Conservation (phyloP, 2,329 filamentous ascomycete genomes). For the Hymenoscyphus occultus region DNA sequence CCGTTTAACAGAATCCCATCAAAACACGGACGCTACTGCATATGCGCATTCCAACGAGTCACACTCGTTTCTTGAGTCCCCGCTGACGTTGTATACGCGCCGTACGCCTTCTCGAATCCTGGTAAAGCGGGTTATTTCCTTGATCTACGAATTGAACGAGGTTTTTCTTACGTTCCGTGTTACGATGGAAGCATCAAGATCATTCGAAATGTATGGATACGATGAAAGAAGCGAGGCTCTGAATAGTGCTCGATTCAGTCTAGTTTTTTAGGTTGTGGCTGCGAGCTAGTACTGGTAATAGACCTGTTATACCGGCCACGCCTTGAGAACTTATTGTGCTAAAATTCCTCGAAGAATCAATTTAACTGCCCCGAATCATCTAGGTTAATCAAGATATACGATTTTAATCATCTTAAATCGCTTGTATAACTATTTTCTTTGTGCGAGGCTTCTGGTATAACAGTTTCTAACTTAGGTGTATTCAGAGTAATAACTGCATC, state of each 20-base stretch:
- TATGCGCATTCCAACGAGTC: slow-evolving; percentile 1
- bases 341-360: no score
- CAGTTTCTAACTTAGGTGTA: no score
- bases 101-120: slow-evolving; percentile 2
- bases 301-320: no score
- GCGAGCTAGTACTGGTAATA: neutral
- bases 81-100: slow-evolving; percentile 4
- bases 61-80: neutral
- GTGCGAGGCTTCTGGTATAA: no score
- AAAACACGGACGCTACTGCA: neutral
- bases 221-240: neutral
- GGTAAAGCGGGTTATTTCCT: neutral
- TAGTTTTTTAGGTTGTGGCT: neutral
- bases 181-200: neutral
- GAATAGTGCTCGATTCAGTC: neutral
- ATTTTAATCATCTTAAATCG: no score
- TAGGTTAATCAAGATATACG: no score
- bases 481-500: no score
- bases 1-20: neutral
- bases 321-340: no score
- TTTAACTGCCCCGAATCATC: no score
- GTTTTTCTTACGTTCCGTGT: neutral
- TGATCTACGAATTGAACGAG: neutral
- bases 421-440: no score
- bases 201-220: neutral